Evolutionary conservation across 2,329 filamentous ascomycete genomes (phyloP), one percentile per base, ranked within the genome.

Genomic region (Graphium sp.): DNA sequence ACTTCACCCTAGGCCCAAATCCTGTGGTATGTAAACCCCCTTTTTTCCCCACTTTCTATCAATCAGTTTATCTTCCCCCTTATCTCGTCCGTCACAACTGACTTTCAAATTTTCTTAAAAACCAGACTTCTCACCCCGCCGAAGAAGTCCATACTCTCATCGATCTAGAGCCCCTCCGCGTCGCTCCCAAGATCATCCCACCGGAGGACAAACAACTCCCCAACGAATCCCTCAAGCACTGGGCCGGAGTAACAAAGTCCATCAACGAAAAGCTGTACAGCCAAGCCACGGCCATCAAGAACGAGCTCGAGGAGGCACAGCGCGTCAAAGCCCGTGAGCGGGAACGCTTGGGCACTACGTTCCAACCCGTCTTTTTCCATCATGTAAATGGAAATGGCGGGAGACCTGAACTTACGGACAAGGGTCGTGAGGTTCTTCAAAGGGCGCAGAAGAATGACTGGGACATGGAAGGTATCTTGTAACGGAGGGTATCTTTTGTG

Each of bases 271-370:
- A 85, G 53, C 82, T 92, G 47, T 98, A 74, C 51, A 67, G 66
- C 23, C 73, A 78, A 37, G 89, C 89, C 6, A 98, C 89, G 14
- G 71, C 67, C 13, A 58, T 89, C 36, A 98, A 98, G 58, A 72
- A 83, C 34, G 83, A 92, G 42, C 69, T 98, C 8, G 89, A 98
- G 51, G 89, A 98, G 50, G 63, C 65, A 24, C 89, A 98, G 55
- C 66, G 89, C 18, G 69, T 80, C 42, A 87, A 82, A 54, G 85
- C 82, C 2, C 73, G 82, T 15, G 73, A 87, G 46, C 66, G 89
- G 24, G 78, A 87, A 46, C 63, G 64, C 24, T 65, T 64, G 10
- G 68, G 73, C 9, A 64, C 68, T 33, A 66, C 70, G 19, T 98
- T 81, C 74, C 62, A 74, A 39, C 89, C 89, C n/a, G 64, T 83